These are phyloP conservation scores for Pichia sp. DNA, from an alignment of 1,139 yeast genomes.

Conservation along the genomic window DNA sequence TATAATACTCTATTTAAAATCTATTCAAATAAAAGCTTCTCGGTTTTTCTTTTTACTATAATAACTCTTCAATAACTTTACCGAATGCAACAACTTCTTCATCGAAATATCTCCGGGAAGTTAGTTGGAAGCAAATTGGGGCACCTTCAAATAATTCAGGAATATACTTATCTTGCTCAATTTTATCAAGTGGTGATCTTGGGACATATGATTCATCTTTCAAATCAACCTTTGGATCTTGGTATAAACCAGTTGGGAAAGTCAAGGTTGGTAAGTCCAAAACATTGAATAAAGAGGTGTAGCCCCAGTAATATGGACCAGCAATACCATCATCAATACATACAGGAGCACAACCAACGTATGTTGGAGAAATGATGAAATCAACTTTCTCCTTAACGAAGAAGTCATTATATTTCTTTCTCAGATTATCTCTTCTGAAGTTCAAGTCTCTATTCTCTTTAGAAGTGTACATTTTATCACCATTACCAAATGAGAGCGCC, in stretches of 20 bases:
- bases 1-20: no score
- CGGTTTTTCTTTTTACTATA: no score
- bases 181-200: constrained; percentile 39
- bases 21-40: no score
- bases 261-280: constrained; percentile 55
- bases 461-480: constrained; percentile 35
- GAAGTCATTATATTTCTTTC: constrained; percentile 45
- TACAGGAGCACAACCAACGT: constrained; percentile 65
- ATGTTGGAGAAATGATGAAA: constrained; percentile 59
- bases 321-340: constrained; percentile 34
- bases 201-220: constrained; percentile 19
- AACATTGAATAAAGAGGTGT: constrained; percentile 60
- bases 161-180: constrained; percentile 31
- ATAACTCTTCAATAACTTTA: constrained; percentile 20
- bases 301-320: constrained; percentile 66
- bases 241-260: constrained; percentile 54
- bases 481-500: constrained; percentile 50
- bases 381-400: constrained; percentile 53
- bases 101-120: constrained; percentile 45
- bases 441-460: constrained; percentile 43
- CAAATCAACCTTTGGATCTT: constrained; percentile 33
- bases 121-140: constrained; percentile 44
- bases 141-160: constrained; percentile 39
- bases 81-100: constrained; percentile 47
- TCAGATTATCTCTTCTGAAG: constrained; percentile 42